Conservation (phyloP, 2,329 filamentous ascomycete species). For the Salinomyces thailandicus region DNA sequence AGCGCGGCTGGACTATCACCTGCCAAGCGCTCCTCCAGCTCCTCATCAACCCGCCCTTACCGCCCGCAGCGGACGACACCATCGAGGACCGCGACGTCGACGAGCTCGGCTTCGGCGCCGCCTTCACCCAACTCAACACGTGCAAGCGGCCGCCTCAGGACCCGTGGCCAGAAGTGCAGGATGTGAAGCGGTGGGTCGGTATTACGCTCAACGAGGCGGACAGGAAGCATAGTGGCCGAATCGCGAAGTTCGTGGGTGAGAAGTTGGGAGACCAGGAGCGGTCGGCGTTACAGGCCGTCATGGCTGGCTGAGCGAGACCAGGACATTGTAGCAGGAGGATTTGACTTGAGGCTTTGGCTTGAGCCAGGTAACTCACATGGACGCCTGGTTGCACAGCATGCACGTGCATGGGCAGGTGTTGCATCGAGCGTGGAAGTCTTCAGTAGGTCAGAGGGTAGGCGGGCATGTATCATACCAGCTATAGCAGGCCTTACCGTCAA, state of each 20-base stretch:
- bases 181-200: slow-evolving; percentile 75
- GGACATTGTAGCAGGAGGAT: no score
- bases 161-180: slow-evolving; percentile 74
- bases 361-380: no score
- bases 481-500: no score
- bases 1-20: slow-evolving; percentile 84
- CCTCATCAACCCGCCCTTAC: slow-evolving; percentile 75
- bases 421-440: no score
- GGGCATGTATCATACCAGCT: no score
- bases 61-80: slow-evolving; percentile 56
- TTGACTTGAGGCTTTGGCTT: no score
- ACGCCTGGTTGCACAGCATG: no score
- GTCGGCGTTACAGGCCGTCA: slow-evolving; percentile 29
- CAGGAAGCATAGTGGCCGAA: slow-evolving; percentile 56
- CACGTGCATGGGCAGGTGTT: no score
- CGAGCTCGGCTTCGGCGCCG: slow-evolving; percentile 87
- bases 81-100: slow-evolving; percentile 86
- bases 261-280: slow-evolving; percentile 44
- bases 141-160: slow-evolving; percentile 66
- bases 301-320: slow-evolving; percentile 18
- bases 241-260: slow-evolving; percentile 61
- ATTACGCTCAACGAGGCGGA: slow-evolving; percentile 70
- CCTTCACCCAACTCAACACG: slow-evolving; percentile 87
- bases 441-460: no score
- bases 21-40: slow-evolving; percentile 83